These are phyloP conservation scores for Podaxis pistillaris DNA, from an alignment of 768 basidiomycete species.

Conservation along the genomic window DNA sequence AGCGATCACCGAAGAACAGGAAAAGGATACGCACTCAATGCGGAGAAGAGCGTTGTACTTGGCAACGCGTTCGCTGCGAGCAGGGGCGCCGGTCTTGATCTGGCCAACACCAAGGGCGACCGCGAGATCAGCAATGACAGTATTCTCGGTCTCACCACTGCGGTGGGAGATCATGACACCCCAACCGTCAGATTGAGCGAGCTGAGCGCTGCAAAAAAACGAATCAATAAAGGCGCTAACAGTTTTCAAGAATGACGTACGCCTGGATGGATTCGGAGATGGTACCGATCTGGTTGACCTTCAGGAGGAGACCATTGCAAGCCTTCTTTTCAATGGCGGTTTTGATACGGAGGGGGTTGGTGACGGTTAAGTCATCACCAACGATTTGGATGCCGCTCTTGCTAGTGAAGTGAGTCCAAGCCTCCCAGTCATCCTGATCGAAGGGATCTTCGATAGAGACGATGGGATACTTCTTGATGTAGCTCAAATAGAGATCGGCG, in stretches of 20 bases:
- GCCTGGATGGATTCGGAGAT: conserved; percentile 99
- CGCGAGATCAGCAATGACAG: conserved; percentile 91
- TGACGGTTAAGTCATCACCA: conserved; percentile 96
- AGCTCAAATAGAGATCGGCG: conserved; percentile 85
- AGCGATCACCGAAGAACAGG: not conserved
- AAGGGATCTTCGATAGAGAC: conserved; percentile 97
- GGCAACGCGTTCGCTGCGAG: conserved; percentile 93
- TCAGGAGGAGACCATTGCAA: conserved; percentile 97
- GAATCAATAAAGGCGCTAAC: conserved; percentile 2
- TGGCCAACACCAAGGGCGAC: conserved; percentile 92
- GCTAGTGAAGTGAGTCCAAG: conserved; percentile 90
- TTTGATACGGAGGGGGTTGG: conserved; percentile 96
- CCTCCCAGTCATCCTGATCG: conserved; percentile 99
- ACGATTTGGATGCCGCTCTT: conserved; percentile 84
- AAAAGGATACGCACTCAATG: conserved; percentile 65
- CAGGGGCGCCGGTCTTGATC: conserved; percentile 99
- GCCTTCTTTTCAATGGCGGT: conserved; percentile 99
- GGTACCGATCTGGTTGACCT: conserved; percentile 99
- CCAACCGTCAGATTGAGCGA: conserved; percentile 95
- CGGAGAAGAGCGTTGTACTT: conserved; percentile 91
- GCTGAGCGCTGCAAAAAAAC: conserved; percentile 68
- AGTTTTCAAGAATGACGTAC: conserved; percentile 47
- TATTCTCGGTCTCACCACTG: conserved; percentile 97
- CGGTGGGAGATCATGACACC: conserved; percentile 99
- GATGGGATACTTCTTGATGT: conserved; percentile 93